Evolutionary conservation across 768 basidiomycete genomes (phyloP).

Genomic region (Candolleomyces eurysporus): DNA sequence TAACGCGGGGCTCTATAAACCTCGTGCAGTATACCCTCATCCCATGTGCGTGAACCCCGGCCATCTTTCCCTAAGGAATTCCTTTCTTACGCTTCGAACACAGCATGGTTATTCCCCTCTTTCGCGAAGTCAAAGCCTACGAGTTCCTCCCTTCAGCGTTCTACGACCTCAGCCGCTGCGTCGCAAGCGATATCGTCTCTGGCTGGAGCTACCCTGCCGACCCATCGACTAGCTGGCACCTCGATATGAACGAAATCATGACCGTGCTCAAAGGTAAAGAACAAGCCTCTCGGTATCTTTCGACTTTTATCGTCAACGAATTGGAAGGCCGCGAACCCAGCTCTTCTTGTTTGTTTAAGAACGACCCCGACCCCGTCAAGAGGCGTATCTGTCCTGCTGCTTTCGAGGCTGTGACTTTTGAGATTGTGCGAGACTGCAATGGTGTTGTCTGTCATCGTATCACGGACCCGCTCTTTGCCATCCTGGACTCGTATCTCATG

Average conservation of each 20-base stretch:
- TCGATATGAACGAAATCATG: slow-evolving; percentile 33
- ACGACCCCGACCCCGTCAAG: slow-evolving; percentile 41
- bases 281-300: slow-evolving; percentile 69
- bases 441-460: slow-evolving; percentile 63
- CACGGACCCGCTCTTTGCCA: slow-evolving; percentile 70
- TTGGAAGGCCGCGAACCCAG: slow-evolving; percentile 64
- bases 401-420: slow-evolving; percentile 73
- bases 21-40: slow-evolving; percentile 57
- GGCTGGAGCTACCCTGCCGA: slow-evolving; percentile 51
- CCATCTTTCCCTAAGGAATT: background rate
- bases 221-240: slow-evolving; percentile 9
- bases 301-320: slow-evolving; percentile 73
- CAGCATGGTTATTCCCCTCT: slow-evolving; percentile 68
- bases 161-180: slow-evolving; percentile 73
- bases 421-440: slow-evolving; percentile 71
- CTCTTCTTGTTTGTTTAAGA: slow-evolving; percentile 45
- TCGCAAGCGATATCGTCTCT: slow-evolving; percentile 57
- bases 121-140: slow-evolving; percentile 50
- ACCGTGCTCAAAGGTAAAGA: slow-evolving; percentile 67
- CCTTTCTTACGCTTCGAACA: slow-evolving; percentile 5
- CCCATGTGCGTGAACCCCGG: slow-evolving; percentile 53
- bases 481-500: slow-evolving; percentile 66
- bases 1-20: slow-evolving; percentile 52
- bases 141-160: slow-evolving; percentile 73
- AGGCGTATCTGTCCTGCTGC: slow-evolving; percentile 65